Conservation (phyloP, 2,329 filamentous ascomycete genomes). For the Hymenoscyphus repandus region DNA sequence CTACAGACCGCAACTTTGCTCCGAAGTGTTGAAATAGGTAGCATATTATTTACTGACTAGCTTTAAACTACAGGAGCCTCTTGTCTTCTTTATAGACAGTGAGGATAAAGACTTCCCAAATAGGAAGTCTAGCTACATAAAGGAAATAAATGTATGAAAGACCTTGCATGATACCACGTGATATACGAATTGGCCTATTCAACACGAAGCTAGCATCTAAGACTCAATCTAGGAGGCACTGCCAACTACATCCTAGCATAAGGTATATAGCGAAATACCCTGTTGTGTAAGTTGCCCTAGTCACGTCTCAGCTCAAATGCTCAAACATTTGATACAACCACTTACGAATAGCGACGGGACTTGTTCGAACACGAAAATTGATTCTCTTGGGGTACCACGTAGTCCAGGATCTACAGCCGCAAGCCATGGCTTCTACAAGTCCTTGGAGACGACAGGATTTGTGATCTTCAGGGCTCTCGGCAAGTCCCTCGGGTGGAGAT, state of each 20-base stretch:
- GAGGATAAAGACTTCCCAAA: too few species aligned
- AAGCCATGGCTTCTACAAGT: neutral
- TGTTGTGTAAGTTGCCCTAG: conserved; percentile 39
- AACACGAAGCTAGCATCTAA: conserved; percentile 53
- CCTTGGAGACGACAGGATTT: neutral
- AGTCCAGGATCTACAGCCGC: neutral
- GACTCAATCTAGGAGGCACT: conserved; percentile 47
- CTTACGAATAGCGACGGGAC: neutral
- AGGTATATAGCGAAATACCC: conserved; percentile 2
- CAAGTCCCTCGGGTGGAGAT: neutral
- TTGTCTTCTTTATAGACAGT: too few species aligned
- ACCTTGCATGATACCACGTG: too few species aligned
- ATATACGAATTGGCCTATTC: too few species aligned
- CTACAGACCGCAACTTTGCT: conserved; percentile 43
- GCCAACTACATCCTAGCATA: neutral
- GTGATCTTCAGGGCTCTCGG: neutral
- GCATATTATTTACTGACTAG: too few species aligned
- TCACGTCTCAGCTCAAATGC: conserved; percentile 39
- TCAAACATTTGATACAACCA: conserved; percentile 13
- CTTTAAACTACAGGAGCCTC: too few species aligned
- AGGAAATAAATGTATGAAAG: too few species aligned
- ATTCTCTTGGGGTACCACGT: conserved; percentile 3
- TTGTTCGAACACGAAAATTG: conserved; percentile 7
- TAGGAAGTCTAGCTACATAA: too few species aligned
- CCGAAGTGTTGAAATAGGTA: too few species aligned